Percentiles rank a stretch among this genome's conserved stretches.
Conservation (phyloP, 1,284 basidiomycete species). For the Retiboletus flavoniger region DNA sequence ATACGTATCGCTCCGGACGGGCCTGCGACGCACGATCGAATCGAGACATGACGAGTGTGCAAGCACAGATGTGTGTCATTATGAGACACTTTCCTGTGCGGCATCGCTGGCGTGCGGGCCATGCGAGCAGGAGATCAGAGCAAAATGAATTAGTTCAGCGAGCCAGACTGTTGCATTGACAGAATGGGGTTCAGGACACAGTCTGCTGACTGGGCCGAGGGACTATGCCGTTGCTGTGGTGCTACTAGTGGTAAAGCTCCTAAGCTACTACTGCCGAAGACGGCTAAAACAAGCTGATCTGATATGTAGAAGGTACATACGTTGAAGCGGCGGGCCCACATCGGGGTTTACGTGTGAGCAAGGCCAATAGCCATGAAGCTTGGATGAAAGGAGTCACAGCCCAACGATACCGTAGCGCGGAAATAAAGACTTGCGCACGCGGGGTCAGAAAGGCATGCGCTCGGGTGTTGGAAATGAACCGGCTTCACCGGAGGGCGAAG, state of each 20-base stretch:
- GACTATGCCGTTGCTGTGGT: conserved; percentile 24
- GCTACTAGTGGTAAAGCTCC: conserved; percentile 11
- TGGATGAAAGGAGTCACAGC: conserved; percentile 12
- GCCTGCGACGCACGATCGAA: conserved; percentile 5
- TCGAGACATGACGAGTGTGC: conserved; percentile 4
- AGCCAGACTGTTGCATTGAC: conserved; percentile 12
- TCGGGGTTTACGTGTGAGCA: conserved; percentile 32
- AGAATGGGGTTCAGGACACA: conserved; percentile 16
- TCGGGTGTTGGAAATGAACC: conserved; percentile 29
- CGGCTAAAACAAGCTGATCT: conserved; percentile 21
- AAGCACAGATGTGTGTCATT: conserved; percentile 16
- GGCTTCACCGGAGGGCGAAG: conserved; percentile 21
- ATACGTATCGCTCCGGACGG: conserved; percentile 8
- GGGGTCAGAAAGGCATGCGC: conserved; percentile 25
- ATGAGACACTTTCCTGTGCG: conserved; percentile 22
- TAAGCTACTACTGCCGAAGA: conserved; percentile 22
- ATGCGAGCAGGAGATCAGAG: conserved; percentile 19
- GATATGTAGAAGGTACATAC: conserved; percentile 14
- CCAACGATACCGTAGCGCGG: conserved; percentile 17
- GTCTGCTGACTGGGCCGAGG: conserved; percentile 15
- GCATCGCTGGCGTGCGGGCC: conserved; percentile 17
- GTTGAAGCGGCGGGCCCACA: conserved; percentile 10
- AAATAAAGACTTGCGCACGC: conserved; percentile 26
- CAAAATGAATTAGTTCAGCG: conserved; percentile 18
- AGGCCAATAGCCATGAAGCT: conserved; percentile 5